Evolutionary conservation across 371 early-diverging fungal genomes (phyloP).

Genomic region (Mucor irregularis): DNA sequence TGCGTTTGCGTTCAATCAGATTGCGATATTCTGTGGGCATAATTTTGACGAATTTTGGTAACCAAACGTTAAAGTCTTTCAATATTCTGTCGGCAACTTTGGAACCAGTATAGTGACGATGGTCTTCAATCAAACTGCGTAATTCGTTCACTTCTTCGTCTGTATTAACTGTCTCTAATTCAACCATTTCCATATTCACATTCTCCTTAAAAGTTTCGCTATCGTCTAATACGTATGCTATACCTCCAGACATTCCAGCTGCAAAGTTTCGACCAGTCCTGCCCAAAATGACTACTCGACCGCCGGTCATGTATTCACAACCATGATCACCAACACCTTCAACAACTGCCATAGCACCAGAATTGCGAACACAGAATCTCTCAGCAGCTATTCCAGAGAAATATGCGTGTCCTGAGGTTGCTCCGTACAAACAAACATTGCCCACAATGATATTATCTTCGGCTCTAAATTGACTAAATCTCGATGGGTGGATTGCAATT

Average conservation of each 20-base stretch:
- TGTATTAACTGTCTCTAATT: slow-evolving; percentile 78
- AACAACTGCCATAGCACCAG: slow-evolving; percentile 93
- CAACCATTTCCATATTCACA: slow-evolving; percentile 91
- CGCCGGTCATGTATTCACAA: slow-evolving; percentile 98
- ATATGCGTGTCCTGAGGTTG: slow-evolving; percentile 91
- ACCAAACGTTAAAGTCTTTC: slow-evolving; percentile 64
- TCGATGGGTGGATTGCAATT: slow-evolving; percentile 88
- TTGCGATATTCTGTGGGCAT: slow-evolving; percentile 90
- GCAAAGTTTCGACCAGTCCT: slow-evolving; percentile 92
- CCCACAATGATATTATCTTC: slow-evolving; percentile 92
- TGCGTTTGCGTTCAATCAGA: slow-evolving; percentile 67
- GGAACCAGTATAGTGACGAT: slow-evolving; percentile 82
- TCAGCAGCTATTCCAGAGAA: slow-evolving; percentile 96
- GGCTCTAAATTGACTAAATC: slow-evolving; percentile 70
- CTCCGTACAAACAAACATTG: slow-evolving; percentile 97
- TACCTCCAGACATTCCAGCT: slow-evolving; percentile 95
- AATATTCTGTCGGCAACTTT: slow-evolving; percentile 72
- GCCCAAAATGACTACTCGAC: slow-evolving; percentile 84
- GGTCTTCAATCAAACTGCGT: slow-evolving; percentile 77
- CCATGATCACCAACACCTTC: slow-evolving; percentile 99
- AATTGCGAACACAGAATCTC: slow-evolving; percentile 96
- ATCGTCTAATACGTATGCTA: slow-evolving; percentile 83
- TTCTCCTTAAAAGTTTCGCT: slow-evolving; percentile 56
- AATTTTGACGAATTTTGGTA: slow-evolving; percentile 89
- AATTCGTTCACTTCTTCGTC: slow-evolving; percentile 75